phyloP scores from a whole-genome alignment of 192 early-diverging fungal species.

The Podila epigama region DNA sequence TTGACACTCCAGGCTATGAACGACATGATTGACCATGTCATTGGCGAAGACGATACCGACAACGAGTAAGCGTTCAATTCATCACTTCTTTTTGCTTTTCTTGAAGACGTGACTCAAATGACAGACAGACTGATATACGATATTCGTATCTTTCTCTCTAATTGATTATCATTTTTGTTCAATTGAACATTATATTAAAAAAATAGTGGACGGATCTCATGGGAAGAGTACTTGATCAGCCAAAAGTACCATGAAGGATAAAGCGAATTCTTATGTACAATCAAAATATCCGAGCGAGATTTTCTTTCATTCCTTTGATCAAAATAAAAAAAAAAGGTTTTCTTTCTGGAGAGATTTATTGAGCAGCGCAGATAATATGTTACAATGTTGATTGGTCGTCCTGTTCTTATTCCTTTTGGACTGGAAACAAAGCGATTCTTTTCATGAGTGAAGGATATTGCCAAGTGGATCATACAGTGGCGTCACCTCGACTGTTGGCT shows the following conservation, averaged over 20 bases:
- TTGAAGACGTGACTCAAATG: not conserved
- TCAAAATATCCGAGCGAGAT: not conserved
- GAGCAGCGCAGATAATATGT: not conserved
- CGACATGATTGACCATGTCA: conserved; percentile 75
- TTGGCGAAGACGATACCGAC: conserved; percentile 78
- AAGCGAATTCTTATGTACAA: not conserved
- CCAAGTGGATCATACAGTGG: conserved; percentile 36
- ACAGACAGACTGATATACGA: not conserved
- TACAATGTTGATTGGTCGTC: not conserved
- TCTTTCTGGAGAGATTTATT: not conserved
- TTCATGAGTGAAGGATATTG: conserved; percentile 14
- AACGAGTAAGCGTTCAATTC: conserved; percentile 68
- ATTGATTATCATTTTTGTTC: no score
- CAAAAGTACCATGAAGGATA: conserved; percentile 56
- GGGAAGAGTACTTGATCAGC: conserved; percentile 62
- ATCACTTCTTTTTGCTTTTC: not conserved
- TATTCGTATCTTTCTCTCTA: conserved; percentile 3
- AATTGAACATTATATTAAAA: no score
- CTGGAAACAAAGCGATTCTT: not conserved
- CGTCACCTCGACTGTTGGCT: conserved; percentile 40
- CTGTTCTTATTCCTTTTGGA: not conserved
- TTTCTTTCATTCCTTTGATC: no score
- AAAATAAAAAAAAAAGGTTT: no score
- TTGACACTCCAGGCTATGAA: conserved; percentile 59
- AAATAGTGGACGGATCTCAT: conserved; percentile 60